Conservation (phyloP, 2,329 filamentous ascomycete species). For the Diplocarpon mali region DNA sequence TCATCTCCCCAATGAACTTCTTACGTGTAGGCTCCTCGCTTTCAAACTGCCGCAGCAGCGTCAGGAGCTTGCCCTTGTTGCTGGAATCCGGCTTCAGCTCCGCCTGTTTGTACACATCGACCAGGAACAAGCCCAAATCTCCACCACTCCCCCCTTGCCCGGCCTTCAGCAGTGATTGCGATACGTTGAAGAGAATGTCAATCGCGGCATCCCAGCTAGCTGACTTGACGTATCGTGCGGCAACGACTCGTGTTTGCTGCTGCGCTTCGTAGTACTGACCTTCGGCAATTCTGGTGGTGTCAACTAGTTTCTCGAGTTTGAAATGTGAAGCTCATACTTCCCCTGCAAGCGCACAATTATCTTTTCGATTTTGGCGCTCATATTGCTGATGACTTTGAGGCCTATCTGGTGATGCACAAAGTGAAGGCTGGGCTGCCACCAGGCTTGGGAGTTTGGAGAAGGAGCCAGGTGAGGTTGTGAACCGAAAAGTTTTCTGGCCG, state of each 20-base stretch:
- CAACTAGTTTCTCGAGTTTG: conserved; percentile 1
- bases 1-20: conserved; percentile 79
- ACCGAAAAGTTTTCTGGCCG: no score
- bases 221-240: conserved; percentile 84
- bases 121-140: conserved; percentile 75
- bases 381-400: conserved; percentile 17
- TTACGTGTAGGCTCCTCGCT: conserved; percentile 81
- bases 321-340: conserved; percentile 41
- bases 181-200: conserved; percentile 76
- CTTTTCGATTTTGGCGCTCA: conserved; percentile 52
- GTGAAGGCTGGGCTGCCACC: neutral
- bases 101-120: conserved; percentile 85
- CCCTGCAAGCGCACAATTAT: conserved; percentile 67
- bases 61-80: conserved; percentile 65
- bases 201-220: conserved; percentile 75
- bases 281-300: conserved; percentile 60
- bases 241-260: conserved; percentile 93
- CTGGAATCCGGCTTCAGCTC: conserved; percentile 66
- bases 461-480: no score
- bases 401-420: neutral
- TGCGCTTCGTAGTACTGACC: conserved; percentile 97
- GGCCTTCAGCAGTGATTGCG: conserved; percentile 75
- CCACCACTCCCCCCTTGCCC: conserved; percentile 91
- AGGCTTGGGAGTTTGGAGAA: neutral
- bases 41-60: conserved; percentile 70